Evolutionary conservation across 1,284 basidiomycete genomes (phyloP).

Genomic region (Neolentinus lepideus): DNA sequence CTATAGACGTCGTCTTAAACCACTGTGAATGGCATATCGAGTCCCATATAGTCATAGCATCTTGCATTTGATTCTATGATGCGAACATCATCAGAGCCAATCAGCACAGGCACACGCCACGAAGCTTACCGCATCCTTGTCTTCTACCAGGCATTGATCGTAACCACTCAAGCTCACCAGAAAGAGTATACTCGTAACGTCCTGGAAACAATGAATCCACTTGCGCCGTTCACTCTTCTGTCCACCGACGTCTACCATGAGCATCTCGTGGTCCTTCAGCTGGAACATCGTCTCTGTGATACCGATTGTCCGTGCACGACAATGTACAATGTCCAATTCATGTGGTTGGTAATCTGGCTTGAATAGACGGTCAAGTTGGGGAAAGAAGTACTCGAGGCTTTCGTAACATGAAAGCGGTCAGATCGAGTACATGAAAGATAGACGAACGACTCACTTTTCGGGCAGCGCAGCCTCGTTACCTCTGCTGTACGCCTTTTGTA

Average conservation of each 20-base stretch:
- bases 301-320: constrained; percentile 83
- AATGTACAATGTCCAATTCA: constrained; percentile 82
- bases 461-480: constrained; percentile 86
- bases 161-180: constrained; percentile 84
- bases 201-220: constrained; percentile 85
- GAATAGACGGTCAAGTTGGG: constrained; percentile 77
- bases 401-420: constrained; percentile 8
- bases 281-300: constrained; percentile 92
- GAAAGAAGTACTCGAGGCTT: constrained; percentile 70
- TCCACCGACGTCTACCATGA: constrained; percentile 89
- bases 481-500: constrained; percentile 67
- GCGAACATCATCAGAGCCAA: background rate
- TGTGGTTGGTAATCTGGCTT: constrained; percentile 62
- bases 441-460: constrained; percentile 61
- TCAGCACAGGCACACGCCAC: background rate
- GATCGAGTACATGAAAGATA: constrained; percentile 3
- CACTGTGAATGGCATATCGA: constrained; percentile 91
- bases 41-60: constrained; percentile 93
- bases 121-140: constrained; percentile 74
- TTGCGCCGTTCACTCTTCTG: constrained; percentile 88
- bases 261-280: constrained; percentile 66
- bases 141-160: constrained; percentile 91
- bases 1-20: constrained; percentile 90
- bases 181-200: constrained; percentile 84
- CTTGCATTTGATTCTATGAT: constrained; percentile 88